Evolutionary conservation across 1,284 basidiomycete species (phyloP).

Genomic region (Pisolithus thermaeus): DNA sequence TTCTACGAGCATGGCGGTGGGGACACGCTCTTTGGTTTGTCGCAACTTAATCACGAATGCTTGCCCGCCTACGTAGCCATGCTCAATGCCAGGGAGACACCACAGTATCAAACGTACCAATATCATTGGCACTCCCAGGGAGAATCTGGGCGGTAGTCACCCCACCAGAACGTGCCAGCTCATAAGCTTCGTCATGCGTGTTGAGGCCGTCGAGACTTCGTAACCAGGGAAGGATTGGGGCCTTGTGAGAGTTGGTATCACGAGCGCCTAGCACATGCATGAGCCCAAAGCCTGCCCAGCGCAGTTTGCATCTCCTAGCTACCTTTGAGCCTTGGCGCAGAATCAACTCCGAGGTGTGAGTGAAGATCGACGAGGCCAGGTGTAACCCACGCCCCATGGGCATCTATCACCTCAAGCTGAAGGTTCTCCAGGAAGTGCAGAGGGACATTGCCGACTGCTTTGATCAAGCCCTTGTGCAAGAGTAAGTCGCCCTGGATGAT

Average conservation of each 20-base stretch:
- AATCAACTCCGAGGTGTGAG: slow-evolving; percentile 71
- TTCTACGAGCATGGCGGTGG: slow-evolving; percentile 61
- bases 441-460: slow-evolving; percentile 39
- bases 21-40: slow-evolving; percentile 48
- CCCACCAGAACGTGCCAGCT: slow-evolving; percentile 46
- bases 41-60: slow-evolving; percentile 67
- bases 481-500: slow-evolving; percentile 54
- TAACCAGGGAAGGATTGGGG: slow-evolving; percentile 53
- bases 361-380: slow-evolving; percentile 75
- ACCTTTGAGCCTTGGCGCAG: slow-evolving; percentile 53
- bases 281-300: not conserved
- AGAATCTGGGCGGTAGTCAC: slow-evolving; percentile 48
- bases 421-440: slow-evolving; percentile 26
- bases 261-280: slow-evolving; percentile 33
- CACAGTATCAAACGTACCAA: slow-evolving; percentile 37
- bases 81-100: not conserved
- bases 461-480: slow-evolving; percentile 49
- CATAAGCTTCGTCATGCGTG: slow-evolving; percentile 46
- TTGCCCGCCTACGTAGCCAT: slow-evolving; percentile 48
- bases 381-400: slow-evolving; percentile 61
- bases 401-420: slow-evolving; percentile 42
- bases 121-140: slow-evolving; percentile 50
- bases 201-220: slow-evolving; percentile 47
- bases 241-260: slow-evolving; percentile 53
- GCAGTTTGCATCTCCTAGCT: slow-evolving; percentile 1